Evolutionary conservation across 345 rosid species (phyloP), one percentile per base, ranked within the genome.

Genomic region (Microcos paniculata): DNA sequence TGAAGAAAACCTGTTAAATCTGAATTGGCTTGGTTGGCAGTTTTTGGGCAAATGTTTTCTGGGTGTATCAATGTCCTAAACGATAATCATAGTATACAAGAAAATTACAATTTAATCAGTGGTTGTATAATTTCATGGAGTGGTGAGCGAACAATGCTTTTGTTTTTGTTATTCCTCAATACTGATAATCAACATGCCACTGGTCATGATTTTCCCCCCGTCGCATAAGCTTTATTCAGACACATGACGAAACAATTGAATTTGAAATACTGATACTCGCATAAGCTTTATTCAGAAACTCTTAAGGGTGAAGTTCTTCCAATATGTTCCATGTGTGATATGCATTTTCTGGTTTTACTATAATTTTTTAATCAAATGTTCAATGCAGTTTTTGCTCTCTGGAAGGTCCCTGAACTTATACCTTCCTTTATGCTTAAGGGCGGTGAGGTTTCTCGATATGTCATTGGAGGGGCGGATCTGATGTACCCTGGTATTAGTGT

Each of bases 381-480:
- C 48, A 45, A 31, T 77, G 89, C 90, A 96, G 99, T 96, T 73
- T 96, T 88, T 89, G 89, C 97, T 64, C 90, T 96, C 19, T 96
- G 99, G 99, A 89, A 84, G 79, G 91, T 87, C 70, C 97, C 97
- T 77, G 94, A 84, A 56, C 77, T 96, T 68, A 79, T 96, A 83
- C 97, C 98, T 63, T 88, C 88, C 78, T 91, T 96, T 81, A 71
- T 74, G 62, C 86, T 96, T 64, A 93, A 96, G 84, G 98, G 94
- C 62, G 93, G 94, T 46, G 98, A 93, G 84, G 99, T 96, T 75
- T 96, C 99, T 10, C 87, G 89, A 52, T 96, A 76, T 84, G 79
- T 96, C 57, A 81, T 96, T 52, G 98, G 99, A 67, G 99, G 99
- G 73, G 99, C 99, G 33, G 99, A 96, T 85, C 87, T 96, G 89